Conservation (phyloP, 1,284 basidiomycete species). For the Schizophyllum amplum region DNA sequence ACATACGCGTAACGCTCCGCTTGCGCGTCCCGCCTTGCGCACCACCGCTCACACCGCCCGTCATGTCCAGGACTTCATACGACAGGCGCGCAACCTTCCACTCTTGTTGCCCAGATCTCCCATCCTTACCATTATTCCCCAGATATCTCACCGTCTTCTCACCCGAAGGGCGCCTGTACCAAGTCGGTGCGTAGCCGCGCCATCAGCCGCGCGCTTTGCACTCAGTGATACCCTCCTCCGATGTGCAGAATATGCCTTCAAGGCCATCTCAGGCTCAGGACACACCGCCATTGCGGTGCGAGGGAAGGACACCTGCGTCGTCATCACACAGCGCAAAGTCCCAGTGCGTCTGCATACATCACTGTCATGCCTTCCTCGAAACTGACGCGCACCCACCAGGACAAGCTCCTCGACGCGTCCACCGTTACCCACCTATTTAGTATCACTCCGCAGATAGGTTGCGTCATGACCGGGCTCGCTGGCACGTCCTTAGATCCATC, state of each 20-base stretch:
- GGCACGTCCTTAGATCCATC: slow-evolving; percentile 37
- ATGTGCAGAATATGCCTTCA: slow-evolving; percentile 92
- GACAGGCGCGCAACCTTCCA: slow-evolving; percentile 41
- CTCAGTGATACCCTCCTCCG: slow-evolving; percentile 4
- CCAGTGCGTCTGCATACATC: slow-evolving; percentile 55
- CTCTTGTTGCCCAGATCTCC: not conserved
- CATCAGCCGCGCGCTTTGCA: slow-evolving; percentile 4
- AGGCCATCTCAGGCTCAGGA: slow-evolving; percentile 95
- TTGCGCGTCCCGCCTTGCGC: not conserved
- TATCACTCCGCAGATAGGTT: slow-evolving; percentile 94
- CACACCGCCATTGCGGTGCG: slow-evolving; percentile 91
- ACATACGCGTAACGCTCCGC: not conserved
- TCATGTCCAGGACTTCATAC: slow-evolving; percentile 80
- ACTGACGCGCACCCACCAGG: slow-evolving; percentile 38
- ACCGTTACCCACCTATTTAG: slow-evolving; percentile 96
- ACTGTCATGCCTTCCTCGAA: not conserved
- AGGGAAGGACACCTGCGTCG: slow-evolving; percentile 91
- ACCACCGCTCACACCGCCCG: slow-evolving; percentile 8
- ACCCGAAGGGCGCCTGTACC: slow-evolving; percentile 89
- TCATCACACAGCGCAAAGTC: slow-evolving; percentile 98
- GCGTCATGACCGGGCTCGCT: slow-evolving; percentile 94
- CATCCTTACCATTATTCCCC: slow-evolving; percentile 3
- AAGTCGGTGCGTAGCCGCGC: slow-evolving; percentile 79
- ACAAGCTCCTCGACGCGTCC: slow-evolving; percentile 94
- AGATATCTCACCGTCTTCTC: slow-evolving; percentile 93